Conservation (phyloP, 108 stramenopile genomes). For the Bacterosira constricta region DNA sequence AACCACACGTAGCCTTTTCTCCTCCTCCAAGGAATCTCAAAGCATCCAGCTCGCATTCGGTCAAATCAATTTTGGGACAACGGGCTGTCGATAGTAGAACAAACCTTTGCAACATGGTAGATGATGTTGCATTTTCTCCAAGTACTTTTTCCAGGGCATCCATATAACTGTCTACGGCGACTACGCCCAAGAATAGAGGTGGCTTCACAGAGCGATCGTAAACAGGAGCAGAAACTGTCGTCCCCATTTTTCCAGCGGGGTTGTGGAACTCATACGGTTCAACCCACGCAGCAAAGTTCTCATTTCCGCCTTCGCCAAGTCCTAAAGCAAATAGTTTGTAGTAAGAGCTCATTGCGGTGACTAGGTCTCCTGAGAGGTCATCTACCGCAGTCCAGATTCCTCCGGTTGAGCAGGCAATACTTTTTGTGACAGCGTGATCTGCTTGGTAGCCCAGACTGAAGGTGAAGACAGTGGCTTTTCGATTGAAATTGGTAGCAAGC, state of each 20-base stretch:
- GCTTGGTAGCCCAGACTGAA: slow-evolving; percentile 48
- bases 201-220: slow-evolving; percentile 45
- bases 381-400: slow-evolving; percentile 58
- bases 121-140: slow-evolving; percentile 28
- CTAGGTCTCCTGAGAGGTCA: slow-evolving; percentile 25
- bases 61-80: slow-evolving; percentile 30
- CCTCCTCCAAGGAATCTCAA: slow-evolving; percentile 37
- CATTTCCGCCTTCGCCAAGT: slow-evolving; percentile 40
- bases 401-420: slow-evolving; percentile 47
- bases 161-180: slow-evolving; percentile 30
- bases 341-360: slow-evolving; percentile 53
- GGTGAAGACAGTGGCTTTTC: slow-evolving; percentile 47
- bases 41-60: slow-evolving; percentile 25
- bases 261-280: slow-evolving; percentile 55
- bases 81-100: slow-evolving; percentile 20
- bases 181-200: slow-evolving; percentile 28
- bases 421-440: slow-evolving; percentile 28
- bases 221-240: slow-evolving; percentile 63
- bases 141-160: slow-evolving; percentile 26
- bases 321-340: slow-evolving; percentile 61
- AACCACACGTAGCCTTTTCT: slow-evolving; percentile 29
- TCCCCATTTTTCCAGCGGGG: slow-evolving; percentile 32
- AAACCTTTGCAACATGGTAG: slow-evolving; percentile 24
- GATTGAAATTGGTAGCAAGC: slow-evolving; percentile 12
- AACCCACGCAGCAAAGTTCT: slow-evolving; percentile 58